Evolutionary conservation across 1,284 basidiomycete genomes (phyloP).

Genomic region (Hypsizygus ulmarius): DNA sequence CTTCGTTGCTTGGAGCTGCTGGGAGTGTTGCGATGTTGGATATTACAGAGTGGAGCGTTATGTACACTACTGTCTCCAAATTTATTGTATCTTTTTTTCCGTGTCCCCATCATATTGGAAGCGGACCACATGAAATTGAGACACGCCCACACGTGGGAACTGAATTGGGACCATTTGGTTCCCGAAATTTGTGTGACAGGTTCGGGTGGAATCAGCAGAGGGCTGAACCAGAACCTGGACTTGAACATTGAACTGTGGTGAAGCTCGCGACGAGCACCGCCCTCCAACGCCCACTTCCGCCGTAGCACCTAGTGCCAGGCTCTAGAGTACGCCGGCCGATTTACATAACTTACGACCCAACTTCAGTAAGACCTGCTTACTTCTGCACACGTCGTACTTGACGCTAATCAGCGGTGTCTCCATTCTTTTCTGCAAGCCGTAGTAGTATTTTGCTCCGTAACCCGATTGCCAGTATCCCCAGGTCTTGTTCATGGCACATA

Average conservation of each 20-base stretch:
- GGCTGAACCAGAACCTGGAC: too few species aligned
- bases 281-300: slow-evolving; percentile 4
- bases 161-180: slow-evolving; percentile 13
- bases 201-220: slow-evolving; percentile 9
- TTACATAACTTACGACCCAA: slow-evolving; percentile 9
- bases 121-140: slow-evolving; percentile 3
- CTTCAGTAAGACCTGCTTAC: slow-evolving; percentile 4
- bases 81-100: not conserved
- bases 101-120: not conserved
- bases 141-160: slow-evolving; percentile 19
- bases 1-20: too few species aligned
- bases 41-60: too few species aligned
- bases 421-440: slow-evolving; percentile 3
- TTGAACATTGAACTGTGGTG: slow-evolving; percentile 14
- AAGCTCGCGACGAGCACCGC: not conserved
- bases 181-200: slow-evolving; percentile 18
- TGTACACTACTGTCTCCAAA: too few species aligned
- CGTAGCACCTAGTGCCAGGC: slow-evolving; percentile 5
- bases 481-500: slow-evolving; percentile 14
- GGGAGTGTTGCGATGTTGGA: too few species aligned
- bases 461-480: not conserved
- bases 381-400: slow-evolving; percentile 7
- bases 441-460: slow-evolving; percentile 8
- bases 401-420: slow-evolving; percentile 1
- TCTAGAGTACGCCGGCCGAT: not conserved